These are phyloP conservation scores for Alternaria ventricosa DNA, from an alignment of 2,329 filamentous ascomycete species.

Conservation along the genomic window DNA sequence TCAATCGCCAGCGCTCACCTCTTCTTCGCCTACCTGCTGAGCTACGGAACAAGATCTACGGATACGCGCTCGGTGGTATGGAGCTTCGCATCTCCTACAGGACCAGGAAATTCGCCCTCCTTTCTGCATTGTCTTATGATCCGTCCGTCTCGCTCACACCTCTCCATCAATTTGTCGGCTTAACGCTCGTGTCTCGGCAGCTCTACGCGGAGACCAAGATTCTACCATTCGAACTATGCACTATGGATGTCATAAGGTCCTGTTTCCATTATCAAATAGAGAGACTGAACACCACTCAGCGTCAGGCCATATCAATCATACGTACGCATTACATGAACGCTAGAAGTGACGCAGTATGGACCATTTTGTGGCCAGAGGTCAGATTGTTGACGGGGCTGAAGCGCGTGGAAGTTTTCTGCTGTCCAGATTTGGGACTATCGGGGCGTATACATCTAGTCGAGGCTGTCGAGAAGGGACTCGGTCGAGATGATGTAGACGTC, in stretches of 20 bases:
- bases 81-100: not conserved
- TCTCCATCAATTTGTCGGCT: not conserved
- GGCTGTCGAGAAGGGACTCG: not conserved
- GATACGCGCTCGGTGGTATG: not conserved
- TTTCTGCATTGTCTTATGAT: not conserved
- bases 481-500: not conserved
- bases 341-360: not conserved
- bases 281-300: not conserved
- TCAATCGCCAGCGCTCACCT: not conserved
- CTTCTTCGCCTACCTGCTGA: not conserved
- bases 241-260: not conserved
- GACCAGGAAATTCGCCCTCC: fast-evolving
- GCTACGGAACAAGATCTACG: not conserved
- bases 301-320: not conserved
- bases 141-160: not conserved
- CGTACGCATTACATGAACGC: not conserved
- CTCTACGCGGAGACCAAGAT: not conserved
- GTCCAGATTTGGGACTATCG: not conserved
- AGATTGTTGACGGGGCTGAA: not conserved
- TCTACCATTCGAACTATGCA: not conserved
- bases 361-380: not conserved
- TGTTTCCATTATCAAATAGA: fast-evolving
- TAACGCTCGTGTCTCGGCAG: not conserved
- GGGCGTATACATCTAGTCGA: not conserved
- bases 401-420: not conserved